These are phyloP conservation scores for Lachnellula willkommii DNA, from an alignment of 2,329 filamentous ascomycete species.

Conservation along the genomic window DNA sequence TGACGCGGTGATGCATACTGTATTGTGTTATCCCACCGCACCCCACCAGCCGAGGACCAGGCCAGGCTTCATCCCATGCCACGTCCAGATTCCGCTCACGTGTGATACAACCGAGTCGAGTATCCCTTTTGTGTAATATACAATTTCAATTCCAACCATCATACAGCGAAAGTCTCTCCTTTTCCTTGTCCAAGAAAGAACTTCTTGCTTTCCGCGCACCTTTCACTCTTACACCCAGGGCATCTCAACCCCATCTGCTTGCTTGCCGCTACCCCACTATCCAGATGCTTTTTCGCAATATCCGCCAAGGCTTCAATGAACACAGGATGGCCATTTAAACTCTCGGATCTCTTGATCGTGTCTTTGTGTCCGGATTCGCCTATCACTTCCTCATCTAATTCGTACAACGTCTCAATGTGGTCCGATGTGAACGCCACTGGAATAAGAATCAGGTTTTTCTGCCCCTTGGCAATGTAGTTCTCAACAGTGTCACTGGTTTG, in stretches of 20 bases:
- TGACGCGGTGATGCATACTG: too few species aligned
- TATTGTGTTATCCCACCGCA: too few species aligned
- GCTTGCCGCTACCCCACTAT: constrained; percentile 63
- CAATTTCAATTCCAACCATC: not conserved
- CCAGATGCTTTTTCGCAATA: constrained; percentile 74
- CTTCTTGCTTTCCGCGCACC: constrained; percentile 72
- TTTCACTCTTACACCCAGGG: constrained; percentile 86
- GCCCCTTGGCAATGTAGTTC: constrained; percentile 82
- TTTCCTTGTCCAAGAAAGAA: constrained; percentile 44
- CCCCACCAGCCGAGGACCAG: too few species aligned
- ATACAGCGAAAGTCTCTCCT: constrained; percentile 16
- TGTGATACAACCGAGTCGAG: too few species aligned
- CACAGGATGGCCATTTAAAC: constrained; percentile 80
- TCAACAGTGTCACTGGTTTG: constrained; percentile 87
- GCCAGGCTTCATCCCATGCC: too few species aligned
- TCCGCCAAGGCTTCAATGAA: constrained; percentile 90
- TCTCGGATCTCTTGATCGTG: constrained; percentile 83
- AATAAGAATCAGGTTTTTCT: constrained; percentile 85
- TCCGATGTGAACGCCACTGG: constrained; percentile 98
- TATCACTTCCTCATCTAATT: constrained; percentile 92
- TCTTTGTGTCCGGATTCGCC: constrained; percentile 74
- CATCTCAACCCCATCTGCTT: constrained; percentile 85
- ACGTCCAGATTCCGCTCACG: too few species aligned
- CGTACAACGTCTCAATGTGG: constrained; percentile 94
- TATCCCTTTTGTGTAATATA: not conserved